Percentiles rank a stretch among this genome's conserved stretches.
phyloP scores from a whole-genome alignment of 2,329 filamentous ascomycete species.

The Fusarium siculi region DNA sequence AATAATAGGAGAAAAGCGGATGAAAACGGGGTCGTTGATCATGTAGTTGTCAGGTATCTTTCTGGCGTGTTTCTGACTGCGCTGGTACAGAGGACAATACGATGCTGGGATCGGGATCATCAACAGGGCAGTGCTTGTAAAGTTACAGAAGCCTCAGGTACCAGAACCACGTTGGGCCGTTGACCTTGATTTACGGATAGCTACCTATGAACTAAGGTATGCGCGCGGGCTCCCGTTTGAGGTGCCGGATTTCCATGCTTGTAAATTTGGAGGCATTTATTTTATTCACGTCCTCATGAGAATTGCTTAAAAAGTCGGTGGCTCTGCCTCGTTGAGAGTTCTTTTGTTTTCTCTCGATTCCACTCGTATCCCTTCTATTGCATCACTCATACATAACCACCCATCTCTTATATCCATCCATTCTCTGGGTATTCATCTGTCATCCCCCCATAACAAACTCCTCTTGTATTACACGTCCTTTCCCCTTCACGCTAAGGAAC shows the following conservation, averaged over 20 bases:
- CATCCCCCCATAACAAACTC: not conserved
- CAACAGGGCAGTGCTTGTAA: constrained; percentile 16
- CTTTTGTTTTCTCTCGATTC: not conserved
- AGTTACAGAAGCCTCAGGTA: constrained; percentile 25
- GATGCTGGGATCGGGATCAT: not conserved
- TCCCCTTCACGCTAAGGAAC: not conserved
- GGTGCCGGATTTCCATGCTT: constrained; percentile 30
- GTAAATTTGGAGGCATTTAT: constrained; percentile 14
- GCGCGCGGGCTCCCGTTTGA: constrained; percentile 13
- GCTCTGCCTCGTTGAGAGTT: constrained; percentile 12
- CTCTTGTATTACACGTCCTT: constrained; percentile 7
- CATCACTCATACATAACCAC: not conserved
- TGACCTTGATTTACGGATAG: not conserved
- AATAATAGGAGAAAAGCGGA: constrained; percentile 13
- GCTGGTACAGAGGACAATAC: constrained; percentile 27
- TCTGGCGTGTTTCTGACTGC: not conserved
- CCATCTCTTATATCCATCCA: not conserved
- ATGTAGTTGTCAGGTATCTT: constrained; percentile 31
- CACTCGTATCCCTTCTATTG: not conserved
- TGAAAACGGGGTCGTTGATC: constrained; percentile 7
- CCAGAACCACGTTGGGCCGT: not conserved
- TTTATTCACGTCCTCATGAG: constrained; percentile 17
- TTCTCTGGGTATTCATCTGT: not conserved
- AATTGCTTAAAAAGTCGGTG: constrained; percentile 35
- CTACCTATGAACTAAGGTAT: not conserved